Percentiles rank a stretch among this genome's conserved stretches.
phyloP scores from a whole-genome alignment of 1,284 basidiomycete species.

The Filobasidium uniguttulatum region DNA sequence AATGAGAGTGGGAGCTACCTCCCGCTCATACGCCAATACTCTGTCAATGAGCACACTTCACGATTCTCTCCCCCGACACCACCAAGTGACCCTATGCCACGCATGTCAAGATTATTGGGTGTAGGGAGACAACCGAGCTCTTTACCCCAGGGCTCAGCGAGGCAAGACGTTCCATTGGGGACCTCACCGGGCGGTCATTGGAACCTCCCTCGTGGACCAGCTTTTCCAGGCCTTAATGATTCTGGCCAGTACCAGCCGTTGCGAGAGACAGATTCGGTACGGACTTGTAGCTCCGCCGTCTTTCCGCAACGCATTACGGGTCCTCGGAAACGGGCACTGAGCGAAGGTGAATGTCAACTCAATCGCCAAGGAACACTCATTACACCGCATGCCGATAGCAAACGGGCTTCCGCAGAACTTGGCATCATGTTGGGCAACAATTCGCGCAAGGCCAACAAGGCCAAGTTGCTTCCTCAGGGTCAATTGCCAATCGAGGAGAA shows the following conservation, averaged over 20 bases:
- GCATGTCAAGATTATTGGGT: too few relatives aligned
- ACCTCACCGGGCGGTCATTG: too few relatives aligned
- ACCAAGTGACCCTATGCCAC: too few relatives aligned
- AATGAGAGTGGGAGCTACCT: too few relatives aligned
- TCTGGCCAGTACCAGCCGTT: conserved; percentile 7
- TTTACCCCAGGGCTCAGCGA: too few relatives aligned
- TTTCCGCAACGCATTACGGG: conserved; percentile 13
- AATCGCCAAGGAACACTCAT: conserved; percentile 33
- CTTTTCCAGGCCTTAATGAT: too few relatives aligned
- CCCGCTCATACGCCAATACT: too few relatives aligned
- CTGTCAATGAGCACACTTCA: too few relatives aligned
- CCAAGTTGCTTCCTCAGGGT: conserved; percentile 24
- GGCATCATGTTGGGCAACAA: conserved; percentile 31
- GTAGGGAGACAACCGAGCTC: too few relatives aligned
- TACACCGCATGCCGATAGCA: conserved; percentile 27
- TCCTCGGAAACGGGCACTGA: conserved; percentile 17
- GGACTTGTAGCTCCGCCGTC: conserved; percentile 3
- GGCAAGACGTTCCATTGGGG: too few relatives aligned
- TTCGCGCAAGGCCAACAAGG: conserved; percentile 21
- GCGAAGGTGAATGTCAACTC: conserved; percentile 31
- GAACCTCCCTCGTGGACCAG: too few relatives aligned
- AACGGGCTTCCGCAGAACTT: conserved; percentile 30
- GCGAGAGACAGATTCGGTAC: conserved; percentile 2
- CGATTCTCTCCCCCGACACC: too few relatives aligned
- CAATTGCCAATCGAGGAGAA: conserved; percentile 16